Base-by-base conservation (phyloP, 2,329 filamentous ascomycete genomes). In the Claviceps cyperi region DNA sequence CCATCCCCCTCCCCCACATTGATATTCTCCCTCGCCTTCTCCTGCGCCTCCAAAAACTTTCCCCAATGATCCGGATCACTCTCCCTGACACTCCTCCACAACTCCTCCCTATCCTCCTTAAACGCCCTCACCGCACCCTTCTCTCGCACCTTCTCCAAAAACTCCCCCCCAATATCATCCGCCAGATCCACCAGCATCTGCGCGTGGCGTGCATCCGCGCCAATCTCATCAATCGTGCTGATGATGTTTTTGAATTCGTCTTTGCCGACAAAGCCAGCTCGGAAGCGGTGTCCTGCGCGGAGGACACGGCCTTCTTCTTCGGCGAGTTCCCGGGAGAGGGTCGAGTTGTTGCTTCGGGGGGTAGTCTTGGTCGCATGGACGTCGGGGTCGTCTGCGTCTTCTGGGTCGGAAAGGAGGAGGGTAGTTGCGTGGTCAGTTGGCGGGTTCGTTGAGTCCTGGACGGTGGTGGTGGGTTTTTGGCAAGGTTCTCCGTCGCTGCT, bases 11-110 rank as follows among this genome's bases (percentile, higher is more conserved):
- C 50, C 6, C 62, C 56, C 43, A 66, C 59, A 24, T 58, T 66
- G 19, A 75, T 70, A 56, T 80, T 80, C 11, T 72, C 74, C 51
- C 71, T 67, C 5, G 77, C 75, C 64, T 79, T 79, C 58, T 76
- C 68, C 64, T 81, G 79, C 38, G 74, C 70, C 64, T 83, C 78
- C 22, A 76, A 72, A 59, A 89, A 78, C 7, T 67, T 66, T 47
- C 76, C 74, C 75, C 85, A 78, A 62, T 84, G 74, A 54, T 80
- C 77, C 0, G 81, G 79, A 55, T 88, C 85, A 28, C 75, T 73
- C 5, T 77, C 77, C 17, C 77, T 70, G 55, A 82, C 60, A 47
- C 64, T 59, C 52, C 68, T 66, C 40, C 74, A 61, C 19, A 81
- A 68, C 48, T 74, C 60, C 15, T 75, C 72, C 51, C 67, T 70